Percentiles rank a stretch among this genome's conserved stretches.
phyloP scores from a whole-genome alignment of 352 stramenopile species.

The Phytophthora parvispora region DNA sequence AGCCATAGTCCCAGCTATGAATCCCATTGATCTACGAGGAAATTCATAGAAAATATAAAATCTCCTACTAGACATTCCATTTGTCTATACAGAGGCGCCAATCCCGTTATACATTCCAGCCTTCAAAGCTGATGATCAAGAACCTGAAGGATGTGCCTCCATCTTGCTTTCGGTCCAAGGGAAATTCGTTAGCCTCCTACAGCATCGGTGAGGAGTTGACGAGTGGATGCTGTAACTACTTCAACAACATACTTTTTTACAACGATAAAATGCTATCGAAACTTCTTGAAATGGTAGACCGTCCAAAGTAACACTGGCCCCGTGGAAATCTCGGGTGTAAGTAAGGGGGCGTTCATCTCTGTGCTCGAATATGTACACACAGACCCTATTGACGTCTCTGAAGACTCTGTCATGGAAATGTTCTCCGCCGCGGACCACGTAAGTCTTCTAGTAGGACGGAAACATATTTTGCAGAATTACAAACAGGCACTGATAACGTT shows the following conservation, averaged over 20 bases:
- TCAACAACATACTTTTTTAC: slow-evolving; percentile 73
- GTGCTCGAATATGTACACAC: slow-evolving; percentile 97
- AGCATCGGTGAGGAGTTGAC: too few species aligned
- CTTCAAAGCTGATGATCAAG: too few species aligned
- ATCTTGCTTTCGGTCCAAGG: too few species aligned
- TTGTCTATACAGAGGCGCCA: too few species aligned
- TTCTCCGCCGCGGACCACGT: slow-evolving; percentile 91
- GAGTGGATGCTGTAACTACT: slow-evolving; percentile 96
- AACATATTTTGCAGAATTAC: neutral
- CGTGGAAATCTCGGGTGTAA: slow-evolving; percentile 92
- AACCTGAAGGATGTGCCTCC: too few species aligned
- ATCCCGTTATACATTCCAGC: too few species aligned
- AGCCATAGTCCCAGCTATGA: too few species aligned
- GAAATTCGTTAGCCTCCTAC: too few species aligned
- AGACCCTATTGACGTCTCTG: slow-evolving; percentile 89
- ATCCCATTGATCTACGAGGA: too few species aligned
- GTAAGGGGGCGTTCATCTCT: slow-evolving; percentile 90
- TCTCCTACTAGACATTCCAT: too few species aligned
- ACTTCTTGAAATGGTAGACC: slow-evolving; percentile 64
- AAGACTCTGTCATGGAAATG: slow-evolving; percentile 92
- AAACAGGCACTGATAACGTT: neutral
- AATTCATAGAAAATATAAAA: too few species aligned
- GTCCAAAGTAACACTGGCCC: slow-evolving; percentile 72
- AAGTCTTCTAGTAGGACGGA: neutral
- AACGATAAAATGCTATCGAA: neutral